Percentiles rank a stretch among this genome's conserved stretches.
phyloP scores from a whole-genome alignment of 2,329 filamentous ascomycete genomes.

The Aureobasidium musti region DNA sequence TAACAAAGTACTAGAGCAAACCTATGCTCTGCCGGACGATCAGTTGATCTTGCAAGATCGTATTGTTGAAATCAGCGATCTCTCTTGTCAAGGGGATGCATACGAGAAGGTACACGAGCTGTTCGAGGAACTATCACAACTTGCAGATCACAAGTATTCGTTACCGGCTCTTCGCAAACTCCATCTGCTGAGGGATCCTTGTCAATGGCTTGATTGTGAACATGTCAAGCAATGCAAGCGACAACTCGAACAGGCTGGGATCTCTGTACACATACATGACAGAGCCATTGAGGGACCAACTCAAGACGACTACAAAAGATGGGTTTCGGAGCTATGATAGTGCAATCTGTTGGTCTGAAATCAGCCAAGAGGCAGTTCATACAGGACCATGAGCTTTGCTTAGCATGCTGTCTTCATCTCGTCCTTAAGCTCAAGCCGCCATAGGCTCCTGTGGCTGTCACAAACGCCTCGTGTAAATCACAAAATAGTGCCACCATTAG shows the following conservation, averaged over 20 bases:
- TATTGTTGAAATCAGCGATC: neutral
- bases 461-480: too few species aligned
- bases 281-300: neutral
- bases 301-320: neutral
- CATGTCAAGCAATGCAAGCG: neutral
- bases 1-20: neutral
- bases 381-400: too few species aligned
- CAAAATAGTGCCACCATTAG: too few species aligned
- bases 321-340: neutral
- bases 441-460: too few species aligned
- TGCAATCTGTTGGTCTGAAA: neutral
- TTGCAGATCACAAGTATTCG: neutral
- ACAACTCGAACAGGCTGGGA: neutral
- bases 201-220: conserved; percentile 8
- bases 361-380: too few species aligned
- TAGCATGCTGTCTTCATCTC: too few species aligned
- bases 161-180: neutral
- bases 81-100: neutral
- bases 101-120: conserved; percentile 1
- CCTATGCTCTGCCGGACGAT: neutral
- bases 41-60: neutral
- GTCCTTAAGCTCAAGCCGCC: too few species aligned
- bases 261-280: neutral
- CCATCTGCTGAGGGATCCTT: neutral
- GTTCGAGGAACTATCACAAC: neutral